Conservation (phyloP, 2,329 filamentous ascomycete species). For the Colletotrichum nymphaeae region DNA sequence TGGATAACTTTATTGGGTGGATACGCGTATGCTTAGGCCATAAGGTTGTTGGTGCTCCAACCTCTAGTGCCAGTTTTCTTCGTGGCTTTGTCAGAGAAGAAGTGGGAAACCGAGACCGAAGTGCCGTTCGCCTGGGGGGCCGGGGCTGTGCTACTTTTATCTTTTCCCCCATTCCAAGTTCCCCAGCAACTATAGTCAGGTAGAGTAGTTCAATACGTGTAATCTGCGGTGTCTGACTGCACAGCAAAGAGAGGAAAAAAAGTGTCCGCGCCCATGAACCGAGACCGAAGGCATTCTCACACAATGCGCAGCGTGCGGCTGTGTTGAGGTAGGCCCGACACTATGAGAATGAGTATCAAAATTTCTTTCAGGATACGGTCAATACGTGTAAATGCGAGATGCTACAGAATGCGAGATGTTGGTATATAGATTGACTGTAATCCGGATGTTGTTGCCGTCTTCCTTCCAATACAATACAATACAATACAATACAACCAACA, state of each 20-base stretch:
- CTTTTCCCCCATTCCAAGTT: not conserved
- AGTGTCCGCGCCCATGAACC: not conserved
- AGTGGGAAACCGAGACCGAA: constrained; percentile 29
- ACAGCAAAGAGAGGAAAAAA: not conserved
- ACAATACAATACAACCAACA: not conserved
- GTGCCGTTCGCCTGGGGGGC: not conserved
- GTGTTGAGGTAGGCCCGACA: not conserved
- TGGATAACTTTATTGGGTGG: constrained; percentile 24
- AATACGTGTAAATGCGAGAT: not conserved
- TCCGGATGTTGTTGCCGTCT: not conserved
- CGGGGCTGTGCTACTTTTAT: constrained; percentile 7
- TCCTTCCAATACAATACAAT: not conserved
- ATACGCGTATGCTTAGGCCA: constrained; percentile 11
- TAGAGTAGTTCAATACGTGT: not conserved
- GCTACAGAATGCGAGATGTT: not conserved
- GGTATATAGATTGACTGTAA: constrained; percentile 6
- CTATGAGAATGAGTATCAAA: not conserved
- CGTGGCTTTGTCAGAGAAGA: not conserved
- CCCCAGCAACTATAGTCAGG: too few species aligned
- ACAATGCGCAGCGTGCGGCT: constrained; percentile 9
- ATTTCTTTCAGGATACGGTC: not conserved
- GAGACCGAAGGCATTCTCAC: constrained; percentile 19
- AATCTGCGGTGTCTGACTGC: not conserved
- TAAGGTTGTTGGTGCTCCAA: not conserved
- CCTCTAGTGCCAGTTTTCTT: not conserved